These are phyloP conservation scores for Populus trichocarpa DNA, from an alignment of 441 rosid species.

Conservation along the genomic window DNA sequence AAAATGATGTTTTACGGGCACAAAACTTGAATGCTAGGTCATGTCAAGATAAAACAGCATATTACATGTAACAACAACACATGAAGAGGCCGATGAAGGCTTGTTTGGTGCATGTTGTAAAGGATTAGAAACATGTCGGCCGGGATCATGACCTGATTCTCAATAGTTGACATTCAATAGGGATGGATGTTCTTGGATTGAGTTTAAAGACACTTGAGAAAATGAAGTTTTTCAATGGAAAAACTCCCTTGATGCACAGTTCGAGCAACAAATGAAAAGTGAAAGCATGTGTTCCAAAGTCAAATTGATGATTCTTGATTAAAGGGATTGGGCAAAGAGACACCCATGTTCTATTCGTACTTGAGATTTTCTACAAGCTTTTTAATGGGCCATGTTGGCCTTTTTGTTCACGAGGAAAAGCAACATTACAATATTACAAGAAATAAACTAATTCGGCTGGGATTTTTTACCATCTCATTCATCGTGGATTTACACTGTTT, in stretches of 20 bases:
- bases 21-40: not conserved
- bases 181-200: too few relatives aligned
- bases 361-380: conserved; percentile 21
- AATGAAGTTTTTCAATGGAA: not conserved
- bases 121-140: too few relatives aligned
- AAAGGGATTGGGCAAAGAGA: conserved; percentile 32
- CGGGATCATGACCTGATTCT: too few relatives aligned
- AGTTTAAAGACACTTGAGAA: not conserved
- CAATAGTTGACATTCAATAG: too few relatives aligned
- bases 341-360: conserved; percentile 31
- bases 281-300: conserved; percentile 19
- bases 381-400: conserved; percentile 24
- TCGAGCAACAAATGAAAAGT: conserved; percentile 1
- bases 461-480: conserved; percentile 11
- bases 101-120: too few relatives aligned
- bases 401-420: conserved; percentile 23
- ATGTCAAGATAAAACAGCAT: not conserved
- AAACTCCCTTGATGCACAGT: not conserved
- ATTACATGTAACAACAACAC: not conserved
- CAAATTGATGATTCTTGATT: conserved; percentile 26
- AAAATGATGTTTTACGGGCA: conserved; percentile 13
- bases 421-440: conserved; percentile 22
- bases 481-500: too few relatives aligned
- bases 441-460: too few relatives aligned
- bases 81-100: not conserved